Conservation (phyloP, 2,329 filamentous ascomycete species). For the Claviceps africana region DNA sequence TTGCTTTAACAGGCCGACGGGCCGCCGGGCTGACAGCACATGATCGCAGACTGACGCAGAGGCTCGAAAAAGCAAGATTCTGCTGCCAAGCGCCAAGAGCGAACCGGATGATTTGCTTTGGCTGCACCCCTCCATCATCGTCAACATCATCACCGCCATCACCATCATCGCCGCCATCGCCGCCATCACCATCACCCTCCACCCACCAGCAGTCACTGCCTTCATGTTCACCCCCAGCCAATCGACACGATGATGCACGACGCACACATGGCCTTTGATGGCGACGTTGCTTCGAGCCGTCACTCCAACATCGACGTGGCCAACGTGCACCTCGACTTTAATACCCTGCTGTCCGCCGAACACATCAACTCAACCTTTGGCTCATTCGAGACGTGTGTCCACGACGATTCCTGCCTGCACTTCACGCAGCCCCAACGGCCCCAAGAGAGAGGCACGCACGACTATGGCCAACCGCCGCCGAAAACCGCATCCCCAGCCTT, state of each 20-base stretch:
- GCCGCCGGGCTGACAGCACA: background rate
- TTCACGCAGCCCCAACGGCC: constrained; percentile 7
- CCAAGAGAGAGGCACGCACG: constrained; percentile 5
- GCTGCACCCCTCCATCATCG: background rate
- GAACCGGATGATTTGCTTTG: background rate
- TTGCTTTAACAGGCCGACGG: background rate
- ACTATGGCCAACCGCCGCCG: constrained; percentile 6
- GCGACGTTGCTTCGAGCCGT: constrained; percentile 7
- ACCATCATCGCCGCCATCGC: background rate
- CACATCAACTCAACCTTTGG: constrained; percentile 15
- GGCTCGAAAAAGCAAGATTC: too few relatives aligned
- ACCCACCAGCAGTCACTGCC: background rate
- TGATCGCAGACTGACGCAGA: background rate
- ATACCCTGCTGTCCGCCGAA: constrained; percentile 11
- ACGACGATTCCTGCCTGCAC: constrained; percentile 20
- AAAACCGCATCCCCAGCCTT: background rate
- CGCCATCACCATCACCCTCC: background rate
- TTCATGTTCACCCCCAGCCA: background rate
- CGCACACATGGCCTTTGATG: constrained; percentile 11
- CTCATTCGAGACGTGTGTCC: constrained; percentile 14
- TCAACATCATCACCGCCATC: background rate
- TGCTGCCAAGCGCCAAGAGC: too few relatives aligned
- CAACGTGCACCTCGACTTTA: constrained; percentile 14
- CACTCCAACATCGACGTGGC: constrained; percentile 17
- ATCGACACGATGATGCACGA: constrained; percentile 12